Base-by-base conservation (phyloP, 148 eudicot genomes). In the Rhododendron mucronatum region DNA sequence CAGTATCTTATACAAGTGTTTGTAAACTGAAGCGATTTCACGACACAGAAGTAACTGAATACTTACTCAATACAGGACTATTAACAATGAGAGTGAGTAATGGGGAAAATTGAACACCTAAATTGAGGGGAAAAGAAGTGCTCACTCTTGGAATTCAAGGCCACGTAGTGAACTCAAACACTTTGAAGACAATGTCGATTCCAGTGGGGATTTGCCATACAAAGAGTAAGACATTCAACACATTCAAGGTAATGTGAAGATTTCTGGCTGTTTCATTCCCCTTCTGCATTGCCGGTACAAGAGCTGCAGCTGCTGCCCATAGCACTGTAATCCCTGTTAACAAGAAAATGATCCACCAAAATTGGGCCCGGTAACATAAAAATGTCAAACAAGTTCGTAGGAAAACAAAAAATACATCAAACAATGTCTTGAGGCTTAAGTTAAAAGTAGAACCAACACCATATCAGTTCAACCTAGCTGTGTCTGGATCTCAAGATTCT, bases 191-290 rank as follows among this genome's bases (percentile, higher is more conserved):
- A 44, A 97, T 97, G 15, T 97, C 98, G 14, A 93, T 28, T 81
- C 99, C 99, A 12, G 99, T 97, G 37, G 99, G 99, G 83, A 97
- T 95, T 88, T 97, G 99, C 98, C 96, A 95, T 74, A 93, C 57
- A 86, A 96, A 97, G 84, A 97, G 94, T 28, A 85, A 81, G 18
- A 97, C 94, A 78, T 97, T 97, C 59, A 97, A 41, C n/a, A 88
- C 89, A 85, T 97, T 97, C 84, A 97, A 57, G 18, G 98, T 93
- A 53, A 97, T 94, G 90, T 97, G 99, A 82, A 97, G 96, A 92
- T 82, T 97, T 88, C 99, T 92, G 5, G 99, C 99, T 20, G 96
- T 93, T 81, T 97, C 98, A 65, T 87, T 94, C 86, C 99, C 99
- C 91, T 94, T 97, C 90, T 97, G 99, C 99, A 95, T 97, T 85